Conservation (phyloP, 164 flowering plant genomes). For the Hamamelis virginiana region DNA sequence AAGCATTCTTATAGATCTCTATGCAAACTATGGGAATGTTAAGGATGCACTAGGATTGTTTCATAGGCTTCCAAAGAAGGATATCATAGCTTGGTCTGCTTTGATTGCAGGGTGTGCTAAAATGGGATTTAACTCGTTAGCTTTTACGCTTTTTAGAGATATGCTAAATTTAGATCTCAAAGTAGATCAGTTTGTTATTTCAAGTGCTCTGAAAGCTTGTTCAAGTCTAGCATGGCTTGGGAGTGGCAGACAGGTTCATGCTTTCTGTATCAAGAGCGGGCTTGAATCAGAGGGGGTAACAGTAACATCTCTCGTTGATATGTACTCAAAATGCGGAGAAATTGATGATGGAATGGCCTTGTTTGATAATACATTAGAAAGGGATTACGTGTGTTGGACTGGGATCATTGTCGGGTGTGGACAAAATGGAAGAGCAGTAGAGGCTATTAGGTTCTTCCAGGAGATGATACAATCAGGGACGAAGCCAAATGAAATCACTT, state of each 20-base stretch:
- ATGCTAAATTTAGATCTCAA: conserved; percentile 14
- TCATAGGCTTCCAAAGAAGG: conserved; percentile 26
- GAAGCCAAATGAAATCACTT: conserved; percentile 34
- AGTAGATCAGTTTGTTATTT: conserved; percentile 23
- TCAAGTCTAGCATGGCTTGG: conserved; percentile 25
- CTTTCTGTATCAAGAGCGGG: conserved; percentile 24
- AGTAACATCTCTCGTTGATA: conserved; percentile 26
- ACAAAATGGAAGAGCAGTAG: conserved; percentile 29
- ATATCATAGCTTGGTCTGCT: conserved; percentile 30
- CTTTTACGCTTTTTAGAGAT: conserved; percentile 22
- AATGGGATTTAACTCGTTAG: conserved; percentile 14
- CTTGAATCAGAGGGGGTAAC: conserved; percentile 20
- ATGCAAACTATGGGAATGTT: conserved; percentile 24
- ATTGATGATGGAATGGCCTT: conserved; percentile 23
- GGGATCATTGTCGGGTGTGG: conserved; percentile 34
- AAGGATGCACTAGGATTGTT: conserved; percentile 21
- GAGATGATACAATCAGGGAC: conserved; percentile 25
- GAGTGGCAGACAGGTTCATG: conserved; percentile 33
- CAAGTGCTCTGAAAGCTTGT: conserved; percentile 26
- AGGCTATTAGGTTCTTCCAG: conserved; percentile 20
- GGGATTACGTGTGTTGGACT: conserved; percentile 32
- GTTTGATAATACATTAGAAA: conserved; percentile 11
- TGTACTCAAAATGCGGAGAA: conserved; percentile 37
- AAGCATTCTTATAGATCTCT: conserved; percentile 30
- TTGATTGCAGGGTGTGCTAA: conserved; percentile 24